phyloP scores from a whole-genome alignment of 2,329 filamentous ascomycete species.

The Aureobasidium sp. region DNA sequence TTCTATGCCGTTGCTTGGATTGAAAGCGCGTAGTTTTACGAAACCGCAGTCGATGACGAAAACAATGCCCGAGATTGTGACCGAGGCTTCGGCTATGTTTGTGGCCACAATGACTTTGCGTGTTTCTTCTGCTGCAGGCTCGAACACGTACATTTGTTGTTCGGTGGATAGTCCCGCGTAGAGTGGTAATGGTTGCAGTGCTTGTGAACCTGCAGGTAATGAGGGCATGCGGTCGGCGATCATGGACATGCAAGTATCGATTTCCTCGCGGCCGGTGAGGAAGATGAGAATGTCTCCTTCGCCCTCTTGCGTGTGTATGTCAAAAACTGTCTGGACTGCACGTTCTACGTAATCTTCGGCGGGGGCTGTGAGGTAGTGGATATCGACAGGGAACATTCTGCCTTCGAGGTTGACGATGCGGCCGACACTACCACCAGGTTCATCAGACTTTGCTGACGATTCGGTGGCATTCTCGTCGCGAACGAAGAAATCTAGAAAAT shows the following conservation, averaged over 20 bases:
- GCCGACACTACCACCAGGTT: slow-evolving; percentile 35
- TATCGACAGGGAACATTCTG: slow-evolving; percentile 80
- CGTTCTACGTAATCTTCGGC: slow-evolving; percentile 81
- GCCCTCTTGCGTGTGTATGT: slow-evolving; percentile 74
- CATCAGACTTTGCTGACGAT: not conserved
- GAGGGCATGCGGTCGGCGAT: slow-evolving; percentile 65
- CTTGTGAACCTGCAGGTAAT: slow-evolving; percentile 52
- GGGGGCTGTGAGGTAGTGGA: slow-evolving; percentile 70
- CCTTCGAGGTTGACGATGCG: slow-evolving; percentile 80
- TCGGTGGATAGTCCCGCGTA: slow-evolving; percentile 86
- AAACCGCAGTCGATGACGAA: slow-evolving; percentile 89
- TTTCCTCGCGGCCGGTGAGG: slow-evolving; percentile 86
- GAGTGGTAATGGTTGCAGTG: slow-evolving; percentile 66
- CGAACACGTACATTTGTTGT: slow-evolving; percentile 92
- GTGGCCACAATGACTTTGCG: slow-evolving; percentile 90
- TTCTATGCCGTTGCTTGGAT: slow-evolving; percentile 79
- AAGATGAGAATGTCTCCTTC: slow-evolving; percentile 88
- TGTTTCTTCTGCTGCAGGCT: slow-evolving; percentile 70
- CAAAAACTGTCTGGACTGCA: slow-evolving; percentile 74
- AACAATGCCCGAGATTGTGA: slow-evolving; percentile 87
- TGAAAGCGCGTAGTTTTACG: slow-evolving; percentile 81
- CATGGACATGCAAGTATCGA: slow-evolving; percentile 72
- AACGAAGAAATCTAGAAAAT: slow-evolving; percentile 73
- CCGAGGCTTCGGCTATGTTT: slow-evolving; percentile 92
- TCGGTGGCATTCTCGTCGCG: slow-evolving; percentile 30